Evolutionary conservation across 371 early-diverging fungal species (phyloP), one percentile per base, ranked within the genome.

Genomic region (Nematocida sp.): DNA sequence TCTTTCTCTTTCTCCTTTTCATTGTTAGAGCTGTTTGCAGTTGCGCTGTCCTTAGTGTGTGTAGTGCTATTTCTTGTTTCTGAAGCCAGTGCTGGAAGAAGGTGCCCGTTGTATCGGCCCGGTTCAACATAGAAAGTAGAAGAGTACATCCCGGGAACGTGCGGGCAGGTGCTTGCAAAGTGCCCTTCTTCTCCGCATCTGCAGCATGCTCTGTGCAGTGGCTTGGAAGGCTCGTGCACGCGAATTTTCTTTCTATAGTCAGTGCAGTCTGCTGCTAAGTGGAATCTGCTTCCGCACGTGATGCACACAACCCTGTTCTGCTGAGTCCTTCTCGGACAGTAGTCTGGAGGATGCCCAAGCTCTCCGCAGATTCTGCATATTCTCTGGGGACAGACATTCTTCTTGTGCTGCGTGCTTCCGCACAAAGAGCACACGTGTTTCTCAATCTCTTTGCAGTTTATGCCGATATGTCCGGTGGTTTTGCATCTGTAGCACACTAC

Each of bases 401-500:
- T 48, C 37, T 43, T 37, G 32, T 70, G 74, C 25, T 60, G 56
- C 38, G 25, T 31, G 25, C 29, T 27, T 7, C 56, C 56, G 41
- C 74, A 70, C 13, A 70, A 5, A 31, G 23, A 21, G 43, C 74
- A 70, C 29, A 40, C 23, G 0, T 11, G 27, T 1, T 25, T 8
- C 11, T 17, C 8, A 15, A 17, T 37, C 34, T 36, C 32, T 4
- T 2, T 7, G 63, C 74, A 70, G 52, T 70, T 60, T 50, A 58
- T 31, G 17, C 60, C 34, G n/a, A 43, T 48, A 25, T 70, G 74
- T 1, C 74, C 74, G 11, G 36, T 31, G 17, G 32, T 57, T 19
- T 70, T 70, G 63, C 74, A 70, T 46, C 36, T 31, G 43, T 70
- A 70, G 63, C 74, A 70, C 4, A 50, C 40, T 27, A 41, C 49